Base-by-base conservation (phyloP, 305 asterid species). In the Stenogyne calaminthoides region DNA sequence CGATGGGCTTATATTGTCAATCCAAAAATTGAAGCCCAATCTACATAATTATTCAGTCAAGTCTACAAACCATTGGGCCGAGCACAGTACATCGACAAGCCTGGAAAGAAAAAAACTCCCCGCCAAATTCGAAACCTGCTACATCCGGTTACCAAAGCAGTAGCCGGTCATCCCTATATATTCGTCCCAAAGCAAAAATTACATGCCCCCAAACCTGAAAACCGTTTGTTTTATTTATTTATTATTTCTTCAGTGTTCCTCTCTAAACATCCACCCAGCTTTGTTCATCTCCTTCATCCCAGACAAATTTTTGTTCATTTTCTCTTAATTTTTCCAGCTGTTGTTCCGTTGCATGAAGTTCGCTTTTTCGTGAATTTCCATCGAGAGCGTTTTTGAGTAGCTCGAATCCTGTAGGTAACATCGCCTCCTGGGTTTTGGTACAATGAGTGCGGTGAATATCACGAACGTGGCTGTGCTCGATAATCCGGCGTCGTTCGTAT, bases 381-480 rank as follows among this genome's bases (percentile, higher is more conserved):
- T 67, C 40, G 7, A 62, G n/a, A 29, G 58, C 25, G 69, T 65
- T 49, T 57, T 67, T 18, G 11, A 51, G 67, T 71, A 49, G 46
- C 70, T 73, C 77, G 39, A 76, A 61, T 74, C 47, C 29, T 69
- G 32, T 37, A 2, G 7, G 25, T 32, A 54, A 69, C 54, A 25
- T 15, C 7, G 2, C 71, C n/a, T 52, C 47, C 27, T 54, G 59
- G 2, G 69, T 37, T 71, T 62, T 44, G 78, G 72, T 70, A 73
- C 77, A 66, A 93, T 93, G 98, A 91, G 92, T 81, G 97, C 97
- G 52, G 93, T 94, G 67, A 94, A 88, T 84, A 85, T 94, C 59
- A 88, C 93, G 39, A 89, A 91, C 86, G 97, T 94, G 3, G 72
- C 96, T 5, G 98, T 94, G 81, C 85, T 91, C 77, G 97, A 89